Base-by-base conservation (phyloP, 352 stramenopile species). In the Halophytophthora polymorphica region DNA sequence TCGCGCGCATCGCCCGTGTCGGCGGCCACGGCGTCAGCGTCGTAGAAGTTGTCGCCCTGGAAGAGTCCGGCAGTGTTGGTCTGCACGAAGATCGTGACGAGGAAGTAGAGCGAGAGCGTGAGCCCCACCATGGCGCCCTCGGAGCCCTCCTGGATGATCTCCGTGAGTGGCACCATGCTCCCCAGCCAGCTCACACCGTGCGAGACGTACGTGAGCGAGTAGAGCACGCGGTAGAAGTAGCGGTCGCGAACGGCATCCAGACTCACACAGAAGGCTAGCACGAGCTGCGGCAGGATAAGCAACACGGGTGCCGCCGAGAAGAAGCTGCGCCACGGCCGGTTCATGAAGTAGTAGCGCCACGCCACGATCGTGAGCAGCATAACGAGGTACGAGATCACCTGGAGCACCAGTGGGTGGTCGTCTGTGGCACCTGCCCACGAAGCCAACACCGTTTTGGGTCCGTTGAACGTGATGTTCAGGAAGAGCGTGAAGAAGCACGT, bases 61-160 rank as follows among this genome's bases (percentile, higher is more conserved):
- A 81, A 84, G 29, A 81, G 49, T 23, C 65, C 69, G 34, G 69
- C 42, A 0, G 64, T 48, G 36, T 80, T 82, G 10, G 77, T 82
- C 34, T 73, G 69, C 12, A 86, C 65, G 53, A 86, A 86, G 13
- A 80, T 73, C 31, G 68, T 77, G 21, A 84, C 64, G 33, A 72
- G 69, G 21, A 66, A 65, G 55, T 86, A 70, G 44, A 88, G 53
- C 8, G 74, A 78, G n/a, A 86, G 56, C 18, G 62, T 75, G 28
- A 88, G 64, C 17, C 77, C 77, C 36, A 86, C 73, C 6, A 81
- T 69, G 2, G 74, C 70, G 12, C 74, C 77, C 36, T 88, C 77
- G 0, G 69, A 86, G 2, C 77, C 77, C 46, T 83, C 71, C 52
- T 88, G 69, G 21, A 80, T 72, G 52, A 88, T 86, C 45, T 88